Evolutionary conservation across 2,329 filamentous ascomycete genomes (phyloP), one percentile per base, ranked within the genome.

Genomic region (Colletotrichum aenigma): DNA sequence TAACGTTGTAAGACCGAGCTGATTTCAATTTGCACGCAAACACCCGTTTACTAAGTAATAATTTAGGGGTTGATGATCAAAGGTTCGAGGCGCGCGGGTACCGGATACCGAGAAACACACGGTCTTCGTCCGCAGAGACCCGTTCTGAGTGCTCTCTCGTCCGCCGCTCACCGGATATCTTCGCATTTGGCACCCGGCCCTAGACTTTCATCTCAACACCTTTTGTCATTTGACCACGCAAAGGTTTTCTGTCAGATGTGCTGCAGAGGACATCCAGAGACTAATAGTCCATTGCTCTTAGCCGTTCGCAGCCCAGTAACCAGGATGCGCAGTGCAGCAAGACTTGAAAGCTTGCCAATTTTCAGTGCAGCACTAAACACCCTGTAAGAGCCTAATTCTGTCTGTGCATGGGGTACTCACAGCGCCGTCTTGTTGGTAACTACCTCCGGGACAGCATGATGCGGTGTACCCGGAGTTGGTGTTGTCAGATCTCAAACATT

Each of bases 391-490:
- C 0, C 21, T 66, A 3, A 24, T 18, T 43, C 8, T 4, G 30
- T 28, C 3, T 10, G 10, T n/a, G 6, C 6, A 34, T 2, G 15
- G 15, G 16, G 0, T n/a, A 52, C 55, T 55, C 30, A 73, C 56
- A 7, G 16, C 4, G 7, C 38, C 38, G 64, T 62, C 55, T 68
- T 73, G 24, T 34, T 30, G 16, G 64, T 48, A 68, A 55, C 70
- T 62, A 2, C 36, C 28, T 18, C 26, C 18, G 1, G 56, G 64
- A 32, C 64, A 73, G 55, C 56, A 73, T 21, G 64, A 68, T 24
- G 26, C 12, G 26, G 70, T 73, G 55, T 73, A 73, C 16, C 36
- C 64, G 13, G 70, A 73, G 55, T 73, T 73, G 24, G n/a, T 9
- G 64, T 62, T 62, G 15, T 73, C 28, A n/a, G 26, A 6, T 26